A percentile compares a stretch with the other conserved stretches of the same genome.
These are phyloP conservation scores for Citrus glauca DNA, from an alignment of 345 rosid genomes.

Conservation along the genomic window DNA sequence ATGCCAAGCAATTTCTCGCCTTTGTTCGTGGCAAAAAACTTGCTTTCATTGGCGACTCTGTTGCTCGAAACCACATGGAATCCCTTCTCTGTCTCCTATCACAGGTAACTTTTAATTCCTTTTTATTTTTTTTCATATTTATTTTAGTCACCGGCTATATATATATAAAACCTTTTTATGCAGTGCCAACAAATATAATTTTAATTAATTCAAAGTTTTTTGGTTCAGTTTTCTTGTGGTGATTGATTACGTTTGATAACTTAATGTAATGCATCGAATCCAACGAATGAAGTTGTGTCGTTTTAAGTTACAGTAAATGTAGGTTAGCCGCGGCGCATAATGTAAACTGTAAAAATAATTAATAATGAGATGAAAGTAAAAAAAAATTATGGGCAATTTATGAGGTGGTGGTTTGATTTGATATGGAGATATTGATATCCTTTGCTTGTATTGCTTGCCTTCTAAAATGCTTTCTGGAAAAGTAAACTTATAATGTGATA, in stretches of 20 bases:
- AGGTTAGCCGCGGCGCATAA: too few species aligned
- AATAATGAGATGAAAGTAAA: background rate
- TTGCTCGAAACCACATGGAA: conserved; percentile 88
- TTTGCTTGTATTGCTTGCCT: conserved; percentile 1
- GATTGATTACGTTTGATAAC: too few species aligned
- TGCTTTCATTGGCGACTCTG: conserved; percentile 87
- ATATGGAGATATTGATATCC: background rate
- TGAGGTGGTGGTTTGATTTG: background rate
- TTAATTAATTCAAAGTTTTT: too few species aligned
- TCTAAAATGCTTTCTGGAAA: background rate
- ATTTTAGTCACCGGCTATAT: too few species aligned
- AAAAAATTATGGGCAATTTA: background rate
- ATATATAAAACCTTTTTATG: too few species aligned
- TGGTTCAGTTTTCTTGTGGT: too few species aligned
- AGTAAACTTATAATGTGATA: background rate
- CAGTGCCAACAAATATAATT: too few species aligned
- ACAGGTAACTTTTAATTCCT: conserved; percentile 32
- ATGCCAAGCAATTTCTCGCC: conserved; percentile 43
- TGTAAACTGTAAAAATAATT: too few species aligned
- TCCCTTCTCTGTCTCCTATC: conserved; percentile 91
- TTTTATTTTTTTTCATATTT: too few species aligned
- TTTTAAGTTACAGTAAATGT: too few species aligned
- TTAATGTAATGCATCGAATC: too few species aligned
- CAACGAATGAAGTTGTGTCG: too few species aligned
- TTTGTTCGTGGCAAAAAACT: conserved; percentile 66